Base-by-base conservation (phyloP, 768 basidiomycete species). In the Strobilomyces confusus region DNA sequence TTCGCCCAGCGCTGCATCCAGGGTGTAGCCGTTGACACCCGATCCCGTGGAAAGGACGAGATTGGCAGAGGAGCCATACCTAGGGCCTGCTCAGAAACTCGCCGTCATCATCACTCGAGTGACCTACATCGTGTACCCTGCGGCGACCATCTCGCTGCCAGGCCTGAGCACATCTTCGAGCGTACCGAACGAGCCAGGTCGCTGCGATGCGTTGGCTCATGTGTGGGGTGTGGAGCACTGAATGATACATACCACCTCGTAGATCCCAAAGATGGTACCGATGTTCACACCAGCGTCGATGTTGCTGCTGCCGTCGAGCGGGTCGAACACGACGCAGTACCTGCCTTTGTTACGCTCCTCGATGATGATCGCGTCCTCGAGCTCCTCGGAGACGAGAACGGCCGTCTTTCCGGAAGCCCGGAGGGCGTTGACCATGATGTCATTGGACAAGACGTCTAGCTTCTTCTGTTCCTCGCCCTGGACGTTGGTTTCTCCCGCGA, bases 401-500 rank as follows among this genome's bases (percentile, higher is more conserved):
- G 93, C 89, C 8, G 87, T 91, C 80, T 94, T 97, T 49, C 97
- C 93, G n/a, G 91, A 95, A 4, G 95, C 95, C 38, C 92, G 83
- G 32, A 99, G 82, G 44, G 95, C 87, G 66, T 98, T 98, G 63
- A 98, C 82, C 97, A 99, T 98, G 79, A 99, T 99, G 69, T 99
- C 95, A 69, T 99, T 98, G 14, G 93, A 89, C 30, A 97, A 77
- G n/a, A 97, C 87, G 66, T 97, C 95, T 49, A 99, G 80, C 75
- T 99, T 99, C 80, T 99, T 99, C 79, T 99, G 97, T 67, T 98
- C 97, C 71, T 98, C 97, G 20, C 97, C 97, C 72, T 95, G 92
- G 9, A 95, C 87, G 67, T 99, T 99, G 25, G 90, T 90, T 67
- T 95, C 93, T 15, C 97, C 97, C 15, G 97, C 97, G 20, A 95